Conservation (phyloP, 495 filamentous ascomycete species). For the Amniculicola lignicola region DNA sequence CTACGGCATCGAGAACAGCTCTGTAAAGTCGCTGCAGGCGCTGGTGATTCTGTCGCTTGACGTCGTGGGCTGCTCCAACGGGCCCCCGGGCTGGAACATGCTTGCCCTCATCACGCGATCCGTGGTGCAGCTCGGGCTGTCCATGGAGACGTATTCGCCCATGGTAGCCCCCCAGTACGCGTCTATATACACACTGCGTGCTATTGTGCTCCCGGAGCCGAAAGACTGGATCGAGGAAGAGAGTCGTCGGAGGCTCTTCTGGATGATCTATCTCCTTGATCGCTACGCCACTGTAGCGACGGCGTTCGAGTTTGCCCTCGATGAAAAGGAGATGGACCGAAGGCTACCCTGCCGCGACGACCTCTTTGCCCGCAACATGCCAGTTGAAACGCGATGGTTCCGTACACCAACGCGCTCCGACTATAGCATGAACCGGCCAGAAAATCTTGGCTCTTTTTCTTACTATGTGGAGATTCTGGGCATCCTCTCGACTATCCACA, state of each 20-base stretch:
- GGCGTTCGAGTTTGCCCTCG: constrained; percentile 82
- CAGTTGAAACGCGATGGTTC: constrained; percentile 82
- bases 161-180: constrained; percentile 68
- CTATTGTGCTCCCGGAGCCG: constrained; percentile 75
- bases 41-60: constrained; percentile 79
- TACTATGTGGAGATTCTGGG: constrained; percentile 84
- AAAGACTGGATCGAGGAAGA: constrained; percentile 88
- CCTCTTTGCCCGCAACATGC: constrained; percentile 76
- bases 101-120: constrained; percentile 81
- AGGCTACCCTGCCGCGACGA: constrained; percentile 83
- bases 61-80: constrained; percentile 74
- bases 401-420: constrained; percentile 52
- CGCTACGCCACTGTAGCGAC: constrained; percentile 85
- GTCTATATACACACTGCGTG: constrained; percentile 80
- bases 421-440: constrained; percentile 64
- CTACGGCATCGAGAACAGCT: constrained; percentile 81
- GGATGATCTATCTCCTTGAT: constrained; percentile 89
- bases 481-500: constrained; percentile 79
- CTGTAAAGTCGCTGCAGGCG: constrained; percentile 81
- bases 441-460: constrained; percentile 80
- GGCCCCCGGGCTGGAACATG: constrained; percentile 84
- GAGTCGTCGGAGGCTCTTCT: constrained; percentile 75
- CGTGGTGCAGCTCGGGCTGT: constrained; percentile 78
- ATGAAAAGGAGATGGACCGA: constrained; percentile 84
- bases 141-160: constrained; percentile 73